phyloP scores from a whole-genome alignment of 2,329 filamentous ascomycete species.

The Thelonectria olida region DNA sequence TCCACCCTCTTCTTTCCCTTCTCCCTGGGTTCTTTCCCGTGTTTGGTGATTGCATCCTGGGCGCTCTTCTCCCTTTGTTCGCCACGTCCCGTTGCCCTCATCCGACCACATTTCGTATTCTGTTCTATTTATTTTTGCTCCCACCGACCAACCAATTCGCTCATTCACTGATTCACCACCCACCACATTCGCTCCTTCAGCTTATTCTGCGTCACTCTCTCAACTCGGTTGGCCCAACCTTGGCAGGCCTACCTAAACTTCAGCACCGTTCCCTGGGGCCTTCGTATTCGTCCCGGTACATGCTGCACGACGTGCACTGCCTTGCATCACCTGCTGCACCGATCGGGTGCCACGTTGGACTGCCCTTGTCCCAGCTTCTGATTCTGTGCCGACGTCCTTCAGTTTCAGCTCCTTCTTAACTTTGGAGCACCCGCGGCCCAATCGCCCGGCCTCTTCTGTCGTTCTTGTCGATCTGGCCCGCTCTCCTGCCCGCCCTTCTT shows the following conservation, averaged over 20 bases:
- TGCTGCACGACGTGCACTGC: conserved; percentile 27
- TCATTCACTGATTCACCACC: conserved; percentile 10
- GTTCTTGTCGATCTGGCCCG: not conserved
- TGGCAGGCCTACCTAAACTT: too few relatives aligned
- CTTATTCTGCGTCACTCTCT: too few relatives aligned
- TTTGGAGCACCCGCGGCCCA: conserved; percentile 12
- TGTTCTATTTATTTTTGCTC: not conserved
- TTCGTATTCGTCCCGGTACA: conserved; percentile 34
- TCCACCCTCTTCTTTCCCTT: not conserved
- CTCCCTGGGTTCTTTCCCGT: not conserved
- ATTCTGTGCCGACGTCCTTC: conserved; percentile 16
- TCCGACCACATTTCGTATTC: conserved; percentile 1
- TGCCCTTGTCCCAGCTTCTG: conserved; percentile 24
- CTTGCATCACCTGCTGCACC: conserved; percentile 25
- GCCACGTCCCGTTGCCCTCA: not conserved
- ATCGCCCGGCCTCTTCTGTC: conserved; percentile 10
- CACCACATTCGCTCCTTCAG: not conserved
- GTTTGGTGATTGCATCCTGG: conserved; percentile 14
- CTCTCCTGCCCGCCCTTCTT: not conserved
- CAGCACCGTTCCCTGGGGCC: not conserved
- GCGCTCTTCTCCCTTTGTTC: conserved; percentile 10
- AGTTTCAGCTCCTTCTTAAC: conserved; percentile 24
- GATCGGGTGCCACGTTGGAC: conserved; percentile 33
- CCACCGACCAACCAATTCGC: not conserved
- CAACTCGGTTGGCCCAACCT: not conserved